Evolutionary conservation across 768 basidiomycete species (phyloP).

Genomic region (Leccinum subtestaceum): DNA sequence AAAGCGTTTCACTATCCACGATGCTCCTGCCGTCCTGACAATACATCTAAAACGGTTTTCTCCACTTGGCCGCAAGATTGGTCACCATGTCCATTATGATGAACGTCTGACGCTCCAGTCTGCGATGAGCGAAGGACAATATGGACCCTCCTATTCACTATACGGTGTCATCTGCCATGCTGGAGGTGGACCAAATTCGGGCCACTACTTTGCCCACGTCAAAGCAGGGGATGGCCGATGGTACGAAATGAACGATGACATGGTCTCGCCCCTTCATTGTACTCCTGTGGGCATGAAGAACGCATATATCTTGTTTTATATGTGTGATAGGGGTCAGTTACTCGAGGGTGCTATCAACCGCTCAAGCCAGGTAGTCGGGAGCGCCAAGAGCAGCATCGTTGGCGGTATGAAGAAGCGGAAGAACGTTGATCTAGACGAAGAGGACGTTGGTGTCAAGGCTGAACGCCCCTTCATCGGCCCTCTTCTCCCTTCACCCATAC

Average conservation of each 20-base stretch:
- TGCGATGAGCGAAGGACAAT: conserved; percentile 81
- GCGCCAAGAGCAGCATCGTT: conserved; percentile 39
- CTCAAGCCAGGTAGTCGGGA: conserved; percentile 16
- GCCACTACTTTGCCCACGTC: conserved; percentile 91
- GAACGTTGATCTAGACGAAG: conserved; percentile 43
- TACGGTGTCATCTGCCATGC: conserved; percentile 94
- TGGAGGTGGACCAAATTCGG: conserved; percentile 89
- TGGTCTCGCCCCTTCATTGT: conserved; percentile 44
- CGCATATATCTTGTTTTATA: conserved; percentile 94
- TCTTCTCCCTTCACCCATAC: conserved; percentile 49
- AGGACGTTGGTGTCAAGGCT: conserved; percentile 50
- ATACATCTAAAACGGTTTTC: conserved; percentile 96
- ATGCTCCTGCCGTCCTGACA: conserved; percentile 85
- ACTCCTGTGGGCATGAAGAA: conserved; percentile 64
- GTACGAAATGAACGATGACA: conserved; percentile 95
- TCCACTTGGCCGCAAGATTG: conserved; percentile 84
- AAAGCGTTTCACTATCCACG: conserved; percentile 85
- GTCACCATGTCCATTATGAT: conserved; percentile 73
- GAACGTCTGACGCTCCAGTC: conserved; percentile 68
- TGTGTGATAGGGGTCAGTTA: conserved; percentile 73
- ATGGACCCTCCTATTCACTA: conserved; percentile 76
- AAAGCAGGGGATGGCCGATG: conserved; percentile 68
- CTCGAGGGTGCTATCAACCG: conserved; percentile 57
- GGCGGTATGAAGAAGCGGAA: conserved; percentile 49
- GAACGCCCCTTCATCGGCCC: conserved; percentile 62